Conservation (phyloP, 306 rosid species). For the Prunus mira region DNA sequence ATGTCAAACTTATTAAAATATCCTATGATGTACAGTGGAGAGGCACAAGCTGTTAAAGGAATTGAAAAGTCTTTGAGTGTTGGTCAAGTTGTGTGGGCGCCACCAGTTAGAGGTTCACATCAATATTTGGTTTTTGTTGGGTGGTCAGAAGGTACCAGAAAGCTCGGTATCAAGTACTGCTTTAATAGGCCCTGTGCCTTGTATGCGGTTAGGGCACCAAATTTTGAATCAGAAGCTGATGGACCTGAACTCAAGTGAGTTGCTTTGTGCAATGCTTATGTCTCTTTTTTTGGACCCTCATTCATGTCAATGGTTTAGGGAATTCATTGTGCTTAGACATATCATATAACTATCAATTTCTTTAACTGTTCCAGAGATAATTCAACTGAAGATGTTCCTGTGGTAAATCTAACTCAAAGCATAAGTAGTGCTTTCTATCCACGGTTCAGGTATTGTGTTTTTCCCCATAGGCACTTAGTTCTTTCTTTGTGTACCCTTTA, state of each 20-base stretch:
- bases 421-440: conserved; percentile 78
- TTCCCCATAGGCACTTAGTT: conserved; percentile 1
- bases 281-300: background rate
- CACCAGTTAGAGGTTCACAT: conserved; percentile 38
- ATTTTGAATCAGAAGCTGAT: conserved; percentile 36
- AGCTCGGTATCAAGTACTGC: conserved; percentile 84
- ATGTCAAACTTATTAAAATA: conserved; percentile 3
- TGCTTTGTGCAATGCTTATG: conserved; percentile 20
- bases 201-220: conserved; percentile 51
- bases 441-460: conserved; percentile 60
- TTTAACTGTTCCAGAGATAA: conserved; percentile 38
- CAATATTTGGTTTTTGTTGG: conserved; percentile 78
- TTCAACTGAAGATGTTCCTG: conserved; percentile 35
- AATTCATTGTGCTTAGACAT: background rate
- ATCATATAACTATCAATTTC: conserved; percentile 1
- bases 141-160: conserved; percentile 67
- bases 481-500: background rate
- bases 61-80: conserved; percentile 62
- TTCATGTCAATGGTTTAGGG: conserved; percentile 9
- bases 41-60: conserved; percentile 61
- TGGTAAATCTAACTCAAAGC: conserved; percentile 57
- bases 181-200: conserved; percentile 79
- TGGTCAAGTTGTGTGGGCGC: conserved; percentile 95
- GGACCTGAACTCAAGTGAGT: conserved; percentile 53
- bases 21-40: conserved; percentile 54